Base-by-base conservation (phyloP, 208 protist species). In the Leishmania aethiopica region DNA sequence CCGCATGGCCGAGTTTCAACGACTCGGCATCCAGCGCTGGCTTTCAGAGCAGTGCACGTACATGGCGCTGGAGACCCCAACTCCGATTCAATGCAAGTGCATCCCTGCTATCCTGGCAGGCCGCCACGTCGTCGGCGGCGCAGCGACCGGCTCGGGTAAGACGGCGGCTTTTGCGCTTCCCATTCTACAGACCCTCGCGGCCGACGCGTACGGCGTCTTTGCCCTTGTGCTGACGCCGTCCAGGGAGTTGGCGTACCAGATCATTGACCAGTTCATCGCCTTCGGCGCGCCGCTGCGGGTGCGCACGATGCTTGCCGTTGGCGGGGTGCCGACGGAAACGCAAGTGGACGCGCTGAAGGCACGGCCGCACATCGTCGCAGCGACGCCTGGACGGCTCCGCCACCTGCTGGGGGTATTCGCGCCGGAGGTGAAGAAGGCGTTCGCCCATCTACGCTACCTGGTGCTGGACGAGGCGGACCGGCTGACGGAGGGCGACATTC, bases 111-210 rank as follows among this genome's bases (percentile, higher is more conserved):
- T 97, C 11, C 85, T 98, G 3, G 77, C 71, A 13, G 98, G 97
- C 13, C 84, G 86, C 7, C 93, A 99, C 88, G 90, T 99, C 42
- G 89, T 99, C 32, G 99, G 97, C 42, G 92, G 91, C 19, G 98
- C 99, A 5, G 90, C 95, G 37, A 99, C 99, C 5, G 99, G 99
- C 75, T 98, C 91, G 53, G 99, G 99, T 72, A 99, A 99, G 87
- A 99, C 99, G 6, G 98, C 98, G 1, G 98, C 99, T 49, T 99
- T 99, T 86, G 98, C 98, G 28, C 87, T 99, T 3, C 99, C 99
- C 28, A 99, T 99, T 22, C 85, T 99, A 5, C 95, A 99, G 70
- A 82, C 78, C 47, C 90, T 99, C 15, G 94, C 98, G 1, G 86
- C 94, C 49, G 99, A 99, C 78, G 95, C 98, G 37, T 99, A 98